Evolutionary conservation across 1,284 basidiomycete genomes (phyloP).

Genomic region (Ustilago trichophora): DNA sequence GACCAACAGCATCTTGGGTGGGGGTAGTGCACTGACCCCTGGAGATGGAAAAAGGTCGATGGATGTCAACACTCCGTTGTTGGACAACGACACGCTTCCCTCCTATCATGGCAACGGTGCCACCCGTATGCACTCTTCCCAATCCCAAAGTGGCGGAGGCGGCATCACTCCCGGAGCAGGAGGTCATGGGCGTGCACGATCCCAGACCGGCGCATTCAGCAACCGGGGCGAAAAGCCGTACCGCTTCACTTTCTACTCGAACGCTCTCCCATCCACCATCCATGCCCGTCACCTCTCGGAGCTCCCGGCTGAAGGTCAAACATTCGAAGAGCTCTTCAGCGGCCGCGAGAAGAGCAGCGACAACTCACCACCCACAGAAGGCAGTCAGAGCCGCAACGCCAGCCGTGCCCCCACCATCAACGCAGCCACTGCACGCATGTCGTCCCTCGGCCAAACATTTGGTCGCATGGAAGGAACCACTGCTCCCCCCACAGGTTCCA

Average conservation of each 20-base stretch:
- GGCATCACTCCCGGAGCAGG: conserved; percentile 10
- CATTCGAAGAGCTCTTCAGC: conserved; percentile 88
- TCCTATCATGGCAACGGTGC: conserved; percentile 55
- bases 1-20: conserved; percentile 68
- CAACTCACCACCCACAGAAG: conserved; percentile 34
- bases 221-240: conserved; percentile 75
- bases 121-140: conserved; percentile 18
- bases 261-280: conserved; percentile 88
- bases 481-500: conserved; percentile 54
- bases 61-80: conserved; percentile 66
- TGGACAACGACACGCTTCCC: conserved; percentile 65
- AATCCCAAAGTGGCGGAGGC: conserved; percentile 22
- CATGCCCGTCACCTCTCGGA: conserved; percentile 92
- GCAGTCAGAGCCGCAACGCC: conserved; percentile 39
- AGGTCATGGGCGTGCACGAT: conserved; percentile 19
- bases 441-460: conserved; percentile 26
- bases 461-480: conserved; percentile 56
- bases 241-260: conserved; percentile 98
- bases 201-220: conserved; percentile 35
- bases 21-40: conserved; percentile 48
- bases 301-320: conserved; percentile 90
- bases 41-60: conserved; percentile 14
- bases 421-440: conserved; percentile 35
- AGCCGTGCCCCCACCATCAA: conserved; percentile 49
- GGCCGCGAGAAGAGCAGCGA: conserved; percentile 68